phyloP scores from a whole-genome alignment of 352 stramenopile species.

The Phytophthora capsici region DNA sequence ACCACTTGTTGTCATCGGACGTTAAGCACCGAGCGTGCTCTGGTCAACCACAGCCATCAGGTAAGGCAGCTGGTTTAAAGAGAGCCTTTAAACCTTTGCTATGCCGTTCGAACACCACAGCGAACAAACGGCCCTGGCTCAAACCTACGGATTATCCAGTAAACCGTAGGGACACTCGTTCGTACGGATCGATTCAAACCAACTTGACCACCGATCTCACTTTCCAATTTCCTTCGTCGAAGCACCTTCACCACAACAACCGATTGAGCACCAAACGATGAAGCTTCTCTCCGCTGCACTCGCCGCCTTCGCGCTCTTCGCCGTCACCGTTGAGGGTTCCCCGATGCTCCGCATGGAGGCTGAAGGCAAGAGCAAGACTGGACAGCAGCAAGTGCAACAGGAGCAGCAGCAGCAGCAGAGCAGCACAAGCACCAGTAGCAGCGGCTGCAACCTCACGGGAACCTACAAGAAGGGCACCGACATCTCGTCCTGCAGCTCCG shows the following conservation, averaged over 20 bases:
- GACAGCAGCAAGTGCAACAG: conserved; percentile 10
- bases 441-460: conserved; percentile 28
- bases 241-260: no score
- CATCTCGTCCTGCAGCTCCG: conserved; percentile 36
- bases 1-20: conserved; percentile 24
- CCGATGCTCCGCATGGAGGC: conserved; percentile 14
- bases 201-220: not conserved
- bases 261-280: not conserved
- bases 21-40: conserved; percentile 3
- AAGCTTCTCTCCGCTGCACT: conserved; percentile 9
- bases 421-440: conserved; percentile 9
- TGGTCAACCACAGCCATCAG: not conserved
- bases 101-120: conserved; percentile 17
- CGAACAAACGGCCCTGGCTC: conserved; percentile 22
- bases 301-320: conserved; percentile 11
- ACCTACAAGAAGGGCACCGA: conserved; percentile 32
- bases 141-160: conserved; percentile 7
- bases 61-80: not conserved
- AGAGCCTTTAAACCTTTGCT: not conserved
- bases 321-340: conserved; percentile 7
- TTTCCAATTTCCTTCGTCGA: not conserved
- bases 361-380: conserved; percentile 12
- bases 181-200: no score
- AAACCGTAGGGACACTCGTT: not conserved
- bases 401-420: conserved; percentile 3